These are phyloP conservation scores for Byssoonygena ceratinophila DNA, from an alignment of 2,329 filamentous ascomycete genomes.

Conservation along the genomic window DNA sequence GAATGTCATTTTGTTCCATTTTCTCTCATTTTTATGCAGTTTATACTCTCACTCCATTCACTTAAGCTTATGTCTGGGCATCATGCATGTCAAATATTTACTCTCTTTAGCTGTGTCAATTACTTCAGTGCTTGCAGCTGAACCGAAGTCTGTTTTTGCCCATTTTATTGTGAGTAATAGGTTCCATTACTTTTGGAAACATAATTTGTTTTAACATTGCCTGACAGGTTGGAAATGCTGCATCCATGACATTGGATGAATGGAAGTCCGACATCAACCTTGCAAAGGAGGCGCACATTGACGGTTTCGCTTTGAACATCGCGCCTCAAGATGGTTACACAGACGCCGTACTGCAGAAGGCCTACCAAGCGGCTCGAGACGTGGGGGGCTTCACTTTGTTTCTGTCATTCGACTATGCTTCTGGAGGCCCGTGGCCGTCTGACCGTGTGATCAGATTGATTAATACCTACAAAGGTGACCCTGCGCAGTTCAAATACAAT, in stretches of 20 bases:
- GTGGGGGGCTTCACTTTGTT: slow-evolving; percentile 28
- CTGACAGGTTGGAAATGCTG: slow-evolving; percentile 16
- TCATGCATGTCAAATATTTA: slow-evolving; percentile 17
- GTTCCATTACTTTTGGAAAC: background rate
- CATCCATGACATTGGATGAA: slow-evolving; percentile 14
- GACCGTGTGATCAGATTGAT: slow-evolving; percentile 23
- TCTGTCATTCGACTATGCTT: slow-evolving; percentile 32
- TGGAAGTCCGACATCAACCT: slow-evolving; percentile 17
- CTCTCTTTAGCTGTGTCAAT: slow-evolving; percentile 13
- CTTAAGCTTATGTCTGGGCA: background rate
- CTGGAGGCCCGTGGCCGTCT: slow-evolving; percentile 25
- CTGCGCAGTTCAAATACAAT: slow-evolving; percentile 24
- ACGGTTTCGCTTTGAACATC: slow-evolving; percentile 23
- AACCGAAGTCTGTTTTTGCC: slow-evolving; percentile 26
- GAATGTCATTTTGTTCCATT: background rate
- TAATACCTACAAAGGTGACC: slow-evolving; percentile 21
- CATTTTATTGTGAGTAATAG: slow-evolving; percentile 29
- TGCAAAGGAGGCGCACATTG: slow-evolving; percentile 17
- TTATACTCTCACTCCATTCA: background rate
- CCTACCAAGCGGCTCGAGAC: slow-evolving; percentile 24
- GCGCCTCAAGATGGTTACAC: slow-evolving; percentile 26
- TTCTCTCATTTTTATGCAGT: background rate
- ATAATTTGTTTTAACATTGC: background rate
- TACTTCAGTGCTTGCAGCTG: slow-evolving; percentile 12
- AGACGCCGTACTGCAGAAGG: slow-evolving; percentile 22